Base-by-base conservation (phyloP, 129 eudicot genomes). In the Gnaphalium uliginosum region DNA sequence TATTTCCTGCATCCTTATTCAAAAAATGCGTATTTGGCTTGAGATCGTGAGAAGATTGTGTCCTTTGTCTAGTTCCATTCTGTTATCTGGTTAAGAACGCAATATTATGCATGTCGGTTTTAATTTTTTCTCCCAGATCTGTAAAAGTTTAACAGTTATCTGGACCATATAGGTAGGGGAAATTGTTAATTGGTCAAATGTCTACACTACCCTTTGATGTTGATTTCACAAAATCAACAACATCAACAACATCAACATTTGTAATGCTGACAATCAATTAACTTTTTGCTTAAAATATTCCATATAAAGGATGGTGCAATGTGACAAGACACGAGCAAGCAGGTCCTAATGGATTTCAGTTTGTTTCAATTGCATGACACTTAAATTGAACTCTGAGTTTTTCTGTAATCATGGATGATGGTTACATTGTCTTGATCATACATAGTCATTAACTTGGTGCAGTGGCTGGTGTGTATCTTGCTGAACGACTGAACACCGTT, bases 381-480 rank as follows among this genome's bases (percentile, higher is more conserved):
- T 13, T 27, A 58, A 54, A 61, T 30, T 1, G 19, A 46, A 48
- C 10, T 46, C 33, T 43, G 62, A 37, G 23, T 37, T 68, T 14
- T 64, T 68, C 14, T 56, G 35, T 8, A 54, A 68, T 24, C 1
- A 19, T 69, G 51, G 26, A 26, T 43, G 25, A 69, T 69, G 76
- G 64, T 69, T 27, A 22, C 59, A 26, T 11, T 41, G 69, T 32
- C 68, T 39, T 39, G 60, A 56, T 76, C 68, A 54, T 53, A 33
- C 7, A 0, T 27, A 50, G 8, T 32, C 66, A 61, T 71, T 65
- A 39, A 35, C 41, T 51, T 77, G 76, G 24, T 83, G 82, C 93
- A 94, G 98, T 94, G 92, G 87, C 67, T 59, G 97, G 98, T 78
- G 97, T 94, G 25, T 94, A 90, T 83, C 81, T 89, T 74, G 98